Evolutionary conservation across 805 yeast species (phyloP).

Genomic region (Nakazawaea wyomingensis): DNA sequence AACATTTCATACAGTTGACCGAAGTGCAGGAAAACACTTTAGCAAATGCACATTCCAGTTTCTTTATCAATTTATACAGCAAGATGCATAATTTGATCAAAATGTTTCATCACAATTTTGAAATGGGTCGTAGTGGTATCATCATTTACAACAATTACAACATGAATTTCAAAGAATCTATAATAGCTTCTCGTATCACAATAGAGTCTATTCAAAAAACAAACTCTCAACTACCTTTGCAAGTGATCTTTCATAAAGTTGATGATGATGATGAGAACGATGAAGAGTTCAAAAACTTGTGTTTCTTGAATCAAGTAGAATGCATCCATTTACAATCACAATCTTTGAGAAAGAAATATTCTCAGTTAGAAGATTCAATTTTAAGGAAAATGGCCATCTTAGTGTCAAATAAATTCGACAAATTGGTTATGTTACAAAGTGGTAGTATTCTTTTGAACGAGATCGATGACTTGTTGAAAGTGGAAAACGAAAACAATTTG

Average conservation of each 20-base stretch:
- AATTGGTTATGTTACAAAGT: slow-evolving; percentile 1
- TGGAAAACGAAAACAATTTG: slow-evolving; percentile 1
- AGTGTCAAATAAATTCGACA: slow-evolving; percentile 6
- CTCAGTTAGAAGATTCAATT: slow-evolving; percentile 2
- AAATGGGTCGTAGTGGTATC: slow-evolving; percentile 1
- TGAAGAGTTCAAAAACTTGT: slow-evolving; percentile 8
- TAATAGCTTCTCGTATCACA: slow-evolving; percentile 5
- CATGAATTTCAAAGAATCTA: slow-evolving; percentile 4
- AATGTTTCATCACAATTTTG: neutral
- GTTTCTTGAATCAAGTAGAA: slow-evolving; percentile 3
- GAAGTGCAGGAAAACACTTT: slow-evolving; percentile 1
- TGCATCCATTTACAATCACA: slow-evolving; percentile 4
- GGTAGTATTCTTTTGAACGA: slow-evolving; percentile 9
- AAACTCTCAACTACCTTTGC: neutral
- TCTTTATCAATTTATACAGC: slow-evolving; percentile 5
- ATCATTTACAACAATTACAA: slow-evolving; percentile 4
- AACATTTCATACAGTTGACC: neutral
- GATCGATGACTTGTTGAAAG: neutral
- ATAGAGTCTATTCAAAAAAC: slow-evolving; percentile 9
- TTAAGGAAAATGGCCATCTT: slow-evolving; percentile 5
- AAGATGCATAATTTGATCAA: slow-evolving; percentile 12
- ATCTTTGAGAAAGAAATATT: neutral
- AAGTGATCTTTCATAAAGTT: slow-evolving; percentile 7
- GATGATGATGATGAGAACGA: neutral
- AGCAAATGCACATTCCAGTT: neutral